Conservation (phyloP, 2,329 filamentous ascomycete genomes). For the Curvularia lunata region DNA sequence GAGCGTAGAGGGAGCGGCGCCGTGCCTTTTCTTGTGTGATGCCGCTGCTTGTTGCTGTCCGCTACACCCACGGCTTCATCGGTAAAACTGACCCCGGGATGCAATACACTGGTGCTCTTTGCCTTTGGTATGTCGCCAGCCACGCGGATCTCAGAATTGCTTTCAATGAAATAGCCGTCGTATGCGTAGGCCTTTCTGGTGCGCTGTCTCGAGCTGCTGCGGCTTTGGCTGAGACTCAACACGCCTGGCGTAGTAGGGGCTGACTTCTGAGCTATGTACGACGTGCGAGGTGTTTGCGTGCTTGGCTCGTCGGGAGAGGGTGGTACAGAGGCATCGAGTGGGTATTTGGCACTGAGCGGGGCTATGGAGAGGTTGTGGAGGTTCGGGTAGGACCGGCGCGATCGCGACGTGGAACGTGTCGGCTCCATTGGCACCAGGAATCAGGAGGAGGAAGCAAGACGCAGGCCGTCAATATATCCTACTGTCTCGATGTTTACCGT, state of each 20-base stretch:
- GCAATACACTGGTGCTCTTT: conserved; percentile 54
- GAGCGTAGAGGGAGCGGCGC: conserved; percentile 37
- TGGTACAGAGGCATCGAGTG: conserved; percentile 53
- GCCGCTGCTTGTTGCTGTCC: conserved; percentile 19
- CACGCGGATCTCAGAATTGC: conserved; percentile 31
- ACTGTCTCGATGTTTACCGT: conserved; percentile 11
- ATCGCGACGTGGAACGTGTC: conserved; percentile 33
- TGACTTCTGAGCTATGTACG: conserved; percentile 57
- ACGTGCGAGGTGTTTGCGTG: conserved; percentile 46
- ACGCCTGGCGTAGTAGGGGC: conserved; percentile 58
- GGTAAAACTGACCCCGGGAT: conserved; percentile 39
- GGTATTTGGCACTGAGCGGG: conserved; percentile 62
- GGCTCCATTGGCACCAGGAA: conserved; percentile 33
- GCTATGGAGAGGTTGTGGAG: conserved; percentile 66
- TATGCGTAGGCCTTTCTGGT: conserved; percentile 42
- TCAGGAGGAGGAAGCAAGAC: not conserved
- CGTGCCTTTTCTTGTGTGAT: conserved; percentile 42
- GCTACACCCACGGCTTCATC: conserved; percentile 16
- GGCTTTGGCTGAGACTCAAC: conserved; percentile 51
- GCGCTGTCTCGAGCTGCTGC: conserved; percentile 47
- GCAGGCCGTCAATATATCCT: not conserved
- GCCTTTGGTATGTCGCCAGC: conserved; percentile 53
- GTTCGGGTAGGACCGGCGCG: conserved; percentile 64
- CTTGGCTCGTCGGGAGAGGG: conserved; percentile 39
- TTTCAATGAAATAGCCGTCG: conserved; percentile 42